Percentiles rank a stretch among this genome's conserved stretches.
phyloP scores from a whole-genome alignment of 2,329 filamentous ascomycete species.

The Reticulascus tulasneorum region DNA sequence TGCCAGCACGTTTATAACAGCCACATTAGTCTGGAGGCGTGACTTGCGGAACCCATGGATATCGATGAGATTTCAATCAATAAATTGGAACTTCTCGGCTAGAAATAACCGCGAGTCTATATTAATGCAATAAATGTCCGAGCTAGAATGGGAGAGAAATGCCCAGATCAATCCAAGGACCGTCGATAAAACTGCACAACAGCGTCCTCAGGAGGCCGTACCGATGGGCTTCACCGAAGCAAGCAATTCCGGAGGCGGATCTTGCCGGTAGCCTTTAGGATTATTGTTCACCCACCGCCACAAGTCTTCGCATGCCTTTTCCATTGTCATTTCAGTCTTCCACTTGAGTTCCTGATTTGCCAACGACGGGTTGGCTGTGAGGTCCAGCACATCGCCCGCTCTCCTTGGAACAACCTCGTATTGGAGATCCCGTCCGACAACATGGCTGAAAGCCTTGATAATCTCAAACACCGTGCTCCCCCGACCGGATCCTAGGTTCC shows the following conservation, averaged over 20 bases:
- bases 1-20: too few relatives aligned
- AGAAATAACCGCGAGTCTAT: too few relatives aligned
- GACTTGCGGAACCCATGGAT: too few relatives aligned
- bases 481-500: constrained; percentile 93
- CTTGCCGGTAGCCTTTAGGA: constrained; percentile 88
- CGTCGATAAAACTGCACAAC: too few relatives aligned
- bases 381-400: constrained; percentile 86
- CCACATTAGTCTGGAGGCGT: too few relatives aligned
- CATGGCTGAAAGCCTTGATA: constrained; percentile 86
- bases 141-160: neutral
- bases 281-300: constrained; percentile 99
- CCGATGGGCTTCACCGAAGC: constrained; percentile 54
- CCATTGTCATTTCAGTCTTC: constrained; percentile 86
- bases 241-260: constrained; percentile 79
- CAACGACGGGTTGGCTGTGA: constrained; percentile 84
- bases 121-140: too few relatives aligned
- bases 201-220: constrained; percentile 5
- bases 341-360: constrained; percentile 88
- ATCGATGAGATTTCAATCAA: too few relatives aligned
- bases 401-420: constrained; percentile 83
- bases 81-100: too few relatives aligned
- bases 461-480: constrained; percentile 97
- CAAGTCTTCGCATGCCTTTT: constrained; percentile 88
- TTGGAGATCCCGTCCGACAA: constrained; percentile 78
- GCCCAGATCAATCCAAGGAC: neutral